Evolutionary conservation across 768 basidiomycete genomes (phyloP).

Genomic region (Hericium coralloides): DNA sequence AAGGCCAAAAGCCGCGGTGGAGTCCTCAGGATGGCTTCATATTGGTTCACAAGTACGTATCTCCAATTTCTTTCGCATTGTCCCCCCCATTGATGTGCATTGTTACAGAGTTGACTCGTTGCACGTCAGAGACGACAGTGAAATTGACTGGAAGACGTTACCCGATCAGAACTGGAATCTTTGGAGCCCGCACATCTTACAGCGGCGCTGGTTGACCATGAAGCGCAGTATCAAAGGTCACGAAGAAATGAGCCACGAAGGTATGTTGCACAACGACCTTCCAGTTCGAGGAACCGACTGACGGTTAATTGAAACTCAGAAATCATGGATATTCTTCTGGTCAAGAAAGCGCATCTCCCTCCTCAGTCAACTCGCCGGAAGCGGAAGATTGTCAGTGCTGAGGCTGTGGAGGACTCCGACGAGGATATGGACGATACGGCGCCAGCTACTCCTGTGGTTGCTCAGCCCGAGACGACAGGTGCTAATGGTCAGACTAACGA

Average conservation of each 20-base stretch:
- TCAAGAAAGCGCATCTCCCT: conserved; percentile 61
- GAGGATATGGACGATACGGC: conserved; percentile 5
- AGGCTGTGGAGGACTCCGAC: conserved; percentile 25
- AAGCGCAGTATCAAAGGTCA: conserved; percentile 68
- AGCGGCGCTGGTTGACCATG: conserved; percentile 75
- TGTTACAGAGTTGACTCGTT: conserved; percentile 57
- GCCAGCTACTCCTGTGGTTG: too few species aligned
- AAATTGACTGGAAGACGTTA: conserved; percentile 78
- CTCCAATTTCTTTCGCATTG: too few species aligned
- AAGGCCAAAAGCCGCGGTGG: conserved; percentile 68
- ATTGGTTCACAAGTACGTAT: conserved; percentile 67
- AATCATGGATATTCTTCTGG: conserved; percentile 72
- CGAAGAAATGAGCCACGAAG: conserved; percentile 75
- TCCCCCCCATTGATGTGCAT: conserved; percentile 2
- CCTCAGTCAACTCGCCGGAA: conserved; percentile 16
- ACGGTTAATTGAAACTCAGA: conserved; percentile 31
- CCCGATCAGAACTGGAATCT: conserved; percentile 72
- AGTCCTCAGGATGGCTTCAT: conserved; percentile 67
- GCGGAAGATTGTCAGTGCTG: conserved; percentile 23
- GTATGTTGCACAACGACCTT: conserved; percentile 26
- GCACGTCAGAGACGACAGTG: conserved; percentile 69
- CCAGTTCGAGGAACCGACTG: not conserved
- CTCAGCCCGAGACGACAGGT: too few species aligned
- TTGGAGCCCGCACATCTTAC: conserved; percentile 75
- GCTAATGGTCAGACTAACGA: too few species aligned